A percentile compares a stretch with the other conserved stretches of the same genome.
Evolutionary conservation across 176 grass and related monocot species (phyloP).

Genomic region (Sorghum bicolor): Sorghum_bicolor_NCBIv3 NC_012870.2:51366001-51366500

Average conservation of each 20-base stretch:
- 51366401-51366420: not conserved
- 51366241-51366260: not conserved
- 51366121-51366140: not conserved
- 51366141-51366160: not conserved
- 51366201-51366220: not conserved
- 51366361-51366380: not conserved
- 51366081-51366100: not conserved
- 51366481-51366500: constrained; percentile 83
- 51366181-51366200: not conserved
- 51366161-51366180: not conserved
- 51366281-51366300: not conserved
- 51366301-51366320: not conserved
- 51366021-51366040: not conserved
- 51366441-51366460: constrained; percentile 68
- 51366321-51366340: not conserved
- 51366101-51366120: not conserved
- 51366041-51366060: not conserved
- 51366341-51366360: not conserved
- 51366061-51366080: not conserved
- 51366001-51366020: not conserved
- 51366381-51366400: not conserved
- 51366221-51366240: not conserved
- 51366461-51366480: constrained; percentile 74
- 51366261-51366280: not conserved
- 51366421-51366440: not conserved